phyloP scores from a whole-genome alignment of 2,329 filamentous ascomycete genomes.

The Aureobasidium sp. region DNA sequence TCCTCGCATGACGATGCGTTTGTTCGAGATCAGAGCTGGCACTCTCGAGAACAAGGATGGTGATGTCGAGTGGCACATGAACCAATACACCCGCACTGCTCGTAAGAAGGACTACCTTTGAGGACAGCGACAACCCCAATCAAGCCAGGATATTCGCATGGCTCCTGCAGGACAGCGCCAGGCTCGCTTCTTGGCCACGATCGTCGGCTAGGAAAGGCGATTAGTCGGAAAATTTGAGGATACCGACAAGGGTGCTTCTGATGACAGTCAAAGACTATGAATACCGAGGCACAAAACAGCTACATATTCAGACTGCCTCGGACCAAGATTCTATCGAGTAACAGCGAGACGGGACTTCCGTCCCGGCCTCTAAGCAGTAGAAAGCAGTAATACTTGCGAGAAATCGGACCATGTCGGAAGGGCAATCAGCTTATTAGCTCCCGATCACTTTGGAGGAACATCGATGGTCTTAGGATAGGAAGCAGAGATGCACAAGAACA shows the following conservation, averaged over 20 bases:
- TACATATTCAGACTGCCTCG: not conserved
- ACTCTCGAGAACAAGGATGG: constrained; percentile 92
- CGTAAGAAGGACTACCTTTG: constrained; percentile 94
- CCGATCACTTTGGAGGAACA: not conserved
- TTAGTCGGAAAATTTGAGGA: not conserved
- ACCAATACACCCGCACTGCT: constrained; percentile 87
- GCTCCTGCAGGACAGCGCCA: not conserved
- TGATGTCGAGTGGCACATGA: constrained; percentile 93
- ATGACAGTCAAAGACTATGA: not conserved
- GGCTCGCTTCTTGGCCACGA: constrained; percentile 1
- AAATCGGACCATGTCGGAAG: too few relatives aligned
- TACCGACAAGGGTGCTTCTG: not conserved
- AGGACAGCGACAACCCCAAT: constrained; percentile 31
- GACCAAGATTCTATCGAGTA: not conserved
- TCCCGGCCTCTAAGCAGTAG: not conserved
- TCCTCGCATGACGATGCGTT: constrained; percentile 92
- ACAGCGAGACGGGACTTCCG: not conserved
- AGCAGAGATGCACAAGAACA: not conserved
- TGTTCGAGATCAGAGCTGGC: constrained; percentile 87
- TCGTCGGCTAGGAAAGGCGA: not conserved
- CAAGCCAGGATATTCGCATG: not conserved
- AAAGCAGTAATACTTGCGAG: not conserved
- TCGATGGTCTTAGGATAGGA: not conserved
- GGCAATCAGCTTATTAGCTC: not conserved
- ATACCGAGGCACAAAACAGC: not conserved